Evolutionary conservation across 768 basidiomycete genomes (phyloP).

Genomic region (Russula virescens): DNA sequence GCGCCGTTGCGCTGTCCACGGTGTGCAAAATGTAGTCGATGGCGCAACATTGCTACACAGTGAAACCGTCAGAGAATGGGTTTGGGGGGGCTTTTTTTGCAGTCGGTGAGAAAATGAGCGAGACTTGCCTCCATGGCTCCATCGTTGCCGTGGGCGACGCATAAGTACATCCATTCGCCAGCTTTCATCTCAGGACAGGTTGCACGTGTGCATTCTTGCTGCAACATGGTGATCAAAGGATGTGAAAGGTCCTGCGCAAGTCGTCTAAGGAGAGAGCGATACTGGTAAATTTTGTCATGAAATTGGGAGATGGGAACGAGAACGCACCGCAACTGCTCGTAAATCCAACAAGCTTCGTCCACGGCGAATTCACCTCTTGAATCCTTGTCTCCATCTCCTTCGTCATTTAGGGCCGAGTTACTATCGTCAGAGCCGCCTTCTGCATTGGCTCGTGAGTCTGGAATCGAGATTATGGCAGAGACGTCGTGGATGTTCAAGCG

Average conservation of each 20-base stretch:
- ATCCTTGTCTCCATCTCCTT: conserved; percentile 33
- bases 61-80: conserved; percentile 1
- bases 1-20: conserved; percentile 86
- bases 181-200: conserved; percentile 98
- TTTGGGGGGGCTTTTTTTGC: background rate
- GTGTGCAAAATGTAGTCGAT: conserved; percentile 96
- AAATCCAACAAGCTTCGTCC: conserved; percentile 83
- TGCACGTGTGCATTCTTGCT: conserved; percentile 78
- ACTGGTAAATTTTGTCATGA: background rate
- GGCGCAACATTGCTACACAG: conserved; percentile 81
- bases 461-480: conserved; percentile 70
- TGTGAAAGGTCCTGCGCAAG: conserved; percentile 84
- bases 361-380: conserved; percentile 50
- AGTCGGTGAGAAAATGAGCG: background rate
- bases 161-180: conserved; percentile 96
- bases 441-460: conserved; percentile 34
- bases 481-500: conserved; percentile 86
- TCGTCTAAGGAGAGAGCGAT: conserved; percentile 44
- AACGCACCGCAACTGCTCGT: conserved; percentile 53
- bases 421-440: conserved; percentile 23
- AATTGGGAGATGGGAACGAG: background rate
- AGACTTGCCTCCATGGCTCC: conserved; percentile 73
- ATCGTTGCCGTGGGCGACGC: conserved; percentile 89
- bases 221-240: conserved; percentile 77
- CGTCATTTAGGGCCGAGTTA: conserved; percentile 27